A percentile compares a stretch with the other conserved stretches of the same genome.
These are phyloP conservation scores for Juglanconis oblonga DNA, from an alignment of 2,329 filamentous ascomycete genomes.

Conservation along the genomic window DNA sequence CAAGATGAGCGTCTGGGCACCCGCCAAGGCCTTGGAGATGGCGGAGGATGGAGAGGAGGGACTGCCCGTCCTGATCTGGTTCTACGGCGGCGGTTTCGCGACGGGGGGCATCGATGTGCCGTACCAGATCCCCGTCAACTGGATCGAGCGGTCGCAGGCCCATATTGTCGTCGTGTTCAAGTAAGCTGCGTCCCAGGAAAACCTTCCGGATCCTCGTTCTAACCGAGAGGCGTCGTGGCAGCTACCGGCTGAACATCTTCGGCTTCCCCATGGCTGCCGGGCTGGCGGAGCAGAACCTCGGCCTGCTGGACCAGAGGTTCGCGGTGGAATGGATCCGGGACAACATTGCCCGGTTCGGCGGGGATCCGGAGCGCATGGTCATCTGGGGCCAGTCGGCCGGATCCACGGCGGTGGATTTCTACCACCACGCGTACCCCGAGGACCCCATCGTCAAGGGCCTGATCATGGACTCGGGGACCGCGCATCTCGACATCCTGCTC, in stretches of 20 bases:
- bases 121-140: constrained; percentile 26
- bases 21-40: not conserved
- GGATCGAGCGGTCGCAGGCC: constrained; percentile 26
- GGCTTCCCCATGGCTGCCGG: constrained; percentile 30
- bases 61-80: constrained; percentile 25
- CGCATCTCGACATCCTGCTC: constrained; percentile 31
- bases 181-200: no score
- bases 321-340: constrained; percentile 50
- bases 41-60: no score
- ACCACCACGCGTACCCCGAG: constrained; percentile 38
- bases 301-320: constrained; percentile 50
- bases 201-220: no score
- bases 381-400: constrained; percentile 49
- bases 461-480: constrained; percentile 37
- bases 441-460: constrained; percentile 39
- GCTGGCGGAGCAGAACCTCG: constrained; percentile 39
- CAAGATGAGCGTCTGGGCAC: constrained; percentile 24
- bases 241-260: constrained; percentile 30
- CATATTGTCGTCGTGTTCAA: constrained; percentile 31
- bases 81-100: constrained; percentile 28
- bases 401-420: constrained; percentile 33
- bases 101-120: constrained; percentile 27
- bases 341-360: constrained; percentile 50
- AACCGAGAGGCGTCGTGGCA: no score
- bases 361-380: constrained; percentile 42